Conservation (phyloP, 352 stramenopile genomes). For the Phytopythium boreale region DNA sequence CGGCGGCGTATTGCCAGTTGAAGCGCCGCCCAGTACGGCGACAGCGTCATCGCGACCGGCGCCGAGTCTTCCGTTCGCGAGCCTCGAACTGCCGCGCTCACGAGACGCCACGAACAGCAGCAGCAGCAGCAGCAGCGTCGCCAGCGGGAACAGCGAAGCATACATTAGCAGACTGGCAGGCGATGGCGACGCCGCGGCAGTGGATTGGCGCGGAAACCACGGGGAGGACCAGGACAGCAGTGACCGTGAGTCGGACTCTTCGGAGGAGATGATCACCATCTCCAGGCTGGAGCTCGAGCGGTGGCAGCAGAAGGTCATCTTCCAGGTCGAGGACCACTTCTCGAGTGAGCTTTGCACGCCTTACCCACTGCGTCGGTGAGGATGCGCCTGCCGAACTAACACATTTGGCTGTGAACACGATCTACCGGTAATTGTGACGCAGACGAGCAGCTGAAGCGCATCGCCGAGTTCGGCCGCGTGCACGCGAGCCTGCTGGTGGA, state of each 20-base stretch:
- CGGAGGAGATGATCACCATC: constrained; percentile 35
- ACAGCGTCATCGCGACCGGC: background rate
- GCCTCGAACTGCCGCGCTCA: constrained; percentile 5
- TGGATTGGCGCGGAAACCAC: background rate
- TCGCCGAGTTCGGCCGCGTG: constrained; percentile 71
- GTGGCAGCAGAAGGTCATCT: constrained; percentile 57
- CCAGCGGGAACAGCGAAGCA: background rate
- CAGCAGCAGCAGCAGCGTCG: background rate
- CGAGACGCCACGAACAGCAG: background rate
- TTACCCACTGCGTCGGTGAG: background rate
- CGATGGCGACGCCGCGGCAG: background rate
- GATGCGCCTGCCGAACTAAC: background rate
- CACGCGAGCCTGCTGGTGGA: constrained; percentile 63
- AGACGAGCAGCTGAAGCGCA: constrained; percentile 80
- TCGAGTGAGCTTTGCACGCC: constrained; percentile 34
- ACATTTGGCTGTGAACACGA: background rate
- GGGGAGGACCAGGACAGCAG: constrained; percentile 11
- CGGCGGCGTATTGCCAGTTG: constrained; percentile 5
- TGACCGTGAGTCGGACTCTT: constrained; percentile 2
- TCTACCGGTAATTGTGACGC: background rate
- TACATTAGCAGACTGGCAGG: background rate
- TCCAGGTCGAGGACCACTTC: constrained; percentile 67
- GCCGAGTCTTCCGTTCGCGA: constrained; percentile 6
- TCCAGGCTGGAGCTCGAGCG: constrained; percentile 53
- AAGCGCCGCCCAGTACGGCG: background rate